phyloP scores from a whole-genome alignment of 345 rosid species.

The Ceriops tagal region DNA sequence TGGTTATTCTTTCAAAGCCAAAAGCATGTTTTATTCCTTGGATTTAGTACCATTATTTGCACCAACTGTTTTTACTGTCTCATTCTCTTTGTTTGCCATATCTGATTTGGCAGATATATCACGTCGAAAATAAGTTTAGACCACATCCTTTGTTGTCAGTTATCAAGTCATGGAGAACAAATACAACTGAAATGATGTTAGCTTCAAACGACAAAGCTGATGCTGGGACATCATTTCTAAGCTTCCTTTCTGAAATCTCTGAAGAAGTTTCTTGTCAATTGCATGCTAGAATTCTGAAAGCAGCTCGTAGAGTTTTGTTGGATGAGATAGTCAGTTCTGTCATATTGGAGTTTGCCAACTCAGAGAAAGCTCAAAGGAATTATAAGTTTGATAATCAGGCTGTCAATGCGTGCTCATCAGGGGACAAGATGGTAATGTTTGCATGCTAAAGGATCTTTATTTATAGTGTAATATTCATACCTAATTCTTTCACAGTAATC shows the following conservation, averaged over 20 bases:
- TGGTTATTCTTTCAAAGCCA: too few relatives aligned
- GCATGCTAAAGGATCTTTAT: not conserved
- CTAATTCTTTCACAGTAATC: not conserved
- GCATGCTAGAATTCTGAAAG: conserved; percentile 72
- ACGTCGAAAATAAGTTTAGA: conserved; percentile 47
- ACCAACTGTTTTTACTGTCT: conserved; percentile 6
- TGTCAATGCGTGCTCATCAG: conserved; percentile 23
- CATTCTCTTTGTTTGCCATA: conserved; percentile 9
- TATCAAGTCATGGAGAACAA: conserved; percentile 49
- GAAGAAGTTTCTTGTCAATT: conserved; percentile 73
- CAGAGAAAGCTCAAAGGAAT: conserved; percentile 47
- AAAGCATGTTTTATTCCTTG: not conserved
- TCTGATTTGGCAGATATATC: conserved; percentile 58
- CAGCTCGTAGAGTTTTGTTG: conserved; percentile 72
- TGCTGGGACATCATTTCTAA: conserved; percentile 26
- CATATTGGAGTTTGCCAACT: conserved; percentile 49
- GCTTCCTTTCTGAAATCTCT: conserved; percentile 53
- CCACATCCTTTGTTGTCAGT: conserved; percentile 52
- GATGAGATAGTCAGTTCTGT: conserved; percentile 73
- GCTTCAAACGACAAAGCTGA: conserved; percentile 28
- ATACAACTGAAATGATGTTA: conserved; percentile 22
- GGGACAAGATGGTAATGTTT: conserved; percentile 36
- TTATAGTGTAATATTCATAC: too few relatives aligned
- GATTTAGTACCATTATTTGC: not conserved
- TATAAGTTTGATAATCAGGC: conserved; percentile 39